phyloP scores from a whole-genome alignment of 208 protist genomes.

The Crithidia fasciculata region DNA sequence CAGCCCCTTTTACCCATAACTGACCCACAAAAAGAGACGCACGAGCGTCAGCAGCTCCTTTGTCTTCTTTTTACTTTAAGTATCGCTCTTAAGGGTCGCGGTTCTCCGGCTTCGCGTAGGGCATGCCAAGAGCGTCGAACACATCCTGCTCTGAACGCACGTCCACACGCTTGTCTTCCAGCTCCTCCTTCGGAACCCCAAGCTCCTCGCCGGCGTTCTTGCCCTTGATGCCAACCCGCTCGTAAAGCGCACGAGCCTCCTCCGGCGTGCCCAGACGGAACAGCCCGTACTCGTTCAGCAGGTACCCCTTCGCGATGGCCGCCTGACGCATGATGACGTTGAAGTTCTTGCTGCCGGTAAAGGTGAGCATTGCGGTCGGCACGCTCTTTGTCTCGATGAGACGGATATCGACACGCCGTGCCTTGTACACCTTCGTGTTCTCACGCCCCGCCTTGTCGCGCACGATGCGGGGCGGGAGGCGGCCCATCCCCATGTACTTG shows the following conservation, averaged over 20 bases:
- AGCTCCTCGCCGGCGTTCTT: conserved; percentile 85
- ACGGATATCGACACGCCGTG: conserved; percentile 90
- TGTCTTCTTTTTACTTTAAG: not conserved
- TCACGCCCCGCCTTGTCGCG: conserved; percentile 64
- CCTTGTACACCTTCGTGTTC: conserved; percentile 88
- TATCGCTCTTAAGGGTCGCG: conserved; percentile 63
- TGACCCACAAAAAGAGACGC: too few relatives aligned
- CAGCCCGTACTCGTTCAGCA: conserved; percentile 91
- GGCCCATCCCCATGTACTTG: conserved; percentile 92
- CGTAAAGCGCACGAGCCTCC: conserved; percentile 81
- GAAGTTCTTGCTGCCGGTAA: conserved; percentile 94
- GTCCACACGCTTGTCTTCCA: conserved; percentile 83
- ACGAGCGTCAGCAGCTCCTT: too few relatives aligned
- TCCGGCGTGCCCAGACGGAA: conserved; percentile 86
- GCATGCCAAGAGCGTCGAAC: conserved; percentile 88
- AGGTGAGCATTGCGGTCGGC: conserved; percentile 91
- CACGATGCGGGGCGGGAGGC: conserved; percentile 77
- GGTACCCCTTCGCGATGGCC: conserved; percentile 88
- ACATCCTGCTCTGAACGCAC: conserved; percentile 85
- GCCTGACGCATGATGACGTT: conserved; percentile 93
- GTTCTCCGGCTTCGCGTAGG: conserved; percentile 86
- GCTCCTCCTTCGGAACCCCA: conserved; percentile 81
- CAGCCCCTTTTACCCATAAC: too few relatives aligned
- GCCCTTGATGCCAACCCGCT: conserved; percentile 64
- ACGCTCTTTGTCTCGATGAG: conserved; percentile 87